phyloP scores from a whole-genome alignment of 2,329 filamentous ascomycete genomes.

The Cladosporium sp. region DNA sequence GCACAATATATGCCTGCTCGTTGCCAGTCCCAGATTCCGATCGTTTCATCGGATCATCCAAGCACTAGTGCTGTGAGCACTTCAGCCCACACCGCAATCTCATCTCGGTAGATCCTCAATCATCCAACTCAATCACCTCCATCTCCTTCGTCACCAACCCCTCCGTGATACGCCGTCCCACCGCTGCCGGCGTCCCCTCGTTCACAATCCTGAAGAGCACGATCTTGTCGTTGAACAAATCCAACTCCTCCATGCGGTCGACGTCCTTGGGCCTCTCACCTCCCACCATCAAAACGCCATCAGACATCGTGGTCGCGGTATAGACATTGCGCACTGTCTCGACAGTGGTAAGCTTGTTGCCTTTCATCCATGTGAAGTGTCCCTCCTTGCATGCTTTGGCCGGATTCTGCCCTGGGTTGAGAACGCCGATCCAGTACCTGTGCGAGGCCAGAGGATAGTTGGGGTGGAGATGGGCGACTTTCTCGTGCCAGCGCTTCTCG shows the following conservation, averaged over 20 bases:
- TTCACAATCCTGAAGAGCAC: constrained; percentile 27
- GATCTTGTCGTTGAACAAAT: constrained; percentile 29
- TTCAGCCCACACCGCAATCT: background rate
- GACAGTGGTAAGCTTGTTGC: constrained; percentile 28
- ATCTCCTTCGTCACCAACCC: constrained; percentile 14
- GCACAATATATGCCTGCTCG: background rate
- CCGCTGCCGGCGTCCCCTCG: background rate
- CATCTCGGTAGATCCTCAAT: background rate
- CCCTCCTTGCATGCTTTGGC: constrained; percentile 6
- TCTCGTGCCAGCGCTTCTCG: constrained; percentile 9
- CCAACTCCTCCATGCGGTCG: constrained; percentile 25
- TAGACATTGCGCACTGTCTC: constrained; percentile 29
- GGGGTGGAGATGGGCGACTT: constrained; percentile 18
- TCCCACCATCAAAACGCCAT: constrained; percentile 23
- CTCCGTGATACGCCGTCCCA: constrained; percentile 17
- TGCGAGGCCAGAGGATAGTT: constrained; percentile 13
- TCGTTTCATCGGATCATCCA: background rate
- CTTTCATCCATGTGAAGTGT: constrained; percentile 33
- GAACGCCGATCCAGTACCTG: constrained; percentile 33
- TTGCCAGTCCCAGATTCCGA: too few species aligned
- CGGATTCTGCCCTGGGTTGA: constrained; percentile 12
- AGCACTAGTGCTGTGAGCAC: background rate
- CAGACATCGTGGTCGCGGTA: constrained; percentile 15
- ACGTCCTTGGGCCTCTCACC: constrained; percentile 19
- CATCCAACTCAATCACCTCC: constrained; percentile 18